A percentile compares a stretch with the other conserved stretches of the same genome.
phyloP scores from a whole-genome alignment of 768 basidiomycete species.

The Filobasidium floriforme region DNA sequence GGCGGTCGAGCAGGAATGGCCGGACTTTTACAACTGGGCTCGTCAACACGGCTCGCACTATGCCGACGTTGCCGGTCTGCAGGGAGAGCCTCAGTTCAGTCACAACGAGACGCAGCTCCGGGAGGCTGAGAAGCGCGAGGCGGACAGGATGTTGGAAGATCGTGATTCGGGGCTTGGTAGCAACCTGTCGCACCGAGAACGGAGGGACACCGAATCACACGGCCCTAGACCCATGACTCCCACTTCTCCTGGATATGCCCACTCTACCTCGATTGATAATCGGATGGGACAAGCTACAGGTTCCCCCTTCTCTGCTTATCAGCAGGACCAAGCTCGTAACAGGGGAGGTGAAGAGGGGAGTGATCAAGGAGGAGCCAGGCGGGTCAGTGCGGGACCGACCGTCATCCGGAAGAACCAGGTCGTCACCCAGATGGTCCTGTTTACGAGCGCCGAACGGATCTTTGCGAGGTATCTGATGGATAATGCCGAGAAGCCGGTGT shows the following conservation, averaged over 20 bases:
- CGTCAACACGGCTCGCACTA: conserved; percentile 86
- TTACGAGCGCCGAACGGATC: conserved; percentile 91
- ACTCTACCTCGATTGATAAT: conserved; percentile 2
- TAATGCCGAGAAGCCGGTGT: conserved; percentile 92
- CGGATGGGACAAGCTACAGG: conserved; percentile 1
- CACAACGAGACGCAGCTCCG: neutral
- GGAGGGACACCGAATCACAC: conserved; percentile 39
- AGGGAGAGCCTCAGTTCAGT: neutral
- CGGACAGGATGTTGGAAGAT: neutral
- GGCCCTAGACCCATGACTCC: conserved; percentile 34
- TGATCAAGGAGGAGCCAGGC: neutral
- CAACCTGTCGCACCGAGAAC: neutral
- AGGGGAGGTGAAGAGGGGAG: neutral
- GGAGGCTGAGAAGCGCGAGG: neutral
- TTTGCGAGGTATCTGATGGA: conserved; percentile 87
- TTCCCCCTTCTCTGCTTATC: neutral
- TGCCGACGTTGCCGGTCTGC: conserved; percentile 57
- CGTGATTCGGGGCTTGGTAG: neutral
- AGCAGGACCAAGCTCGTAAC: neutral
- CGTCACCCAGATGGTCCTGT: conserved; percentile 79
- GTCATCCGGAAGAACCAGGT: conserved; percentile 85
- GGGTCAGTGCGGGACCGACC: conserved; percentile 60
- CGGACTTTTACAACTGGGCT: conserved; percentile 94
- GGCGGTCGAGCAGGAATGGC: conserved; percentile 94
- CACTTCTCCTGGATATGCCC: neutral